These are phyloP conservation scores for Pestalotiopsis sp. DNA, from an alignment of 2,329 filamentous ascomycete genomes.

Conservation along the genomic window DNA sequence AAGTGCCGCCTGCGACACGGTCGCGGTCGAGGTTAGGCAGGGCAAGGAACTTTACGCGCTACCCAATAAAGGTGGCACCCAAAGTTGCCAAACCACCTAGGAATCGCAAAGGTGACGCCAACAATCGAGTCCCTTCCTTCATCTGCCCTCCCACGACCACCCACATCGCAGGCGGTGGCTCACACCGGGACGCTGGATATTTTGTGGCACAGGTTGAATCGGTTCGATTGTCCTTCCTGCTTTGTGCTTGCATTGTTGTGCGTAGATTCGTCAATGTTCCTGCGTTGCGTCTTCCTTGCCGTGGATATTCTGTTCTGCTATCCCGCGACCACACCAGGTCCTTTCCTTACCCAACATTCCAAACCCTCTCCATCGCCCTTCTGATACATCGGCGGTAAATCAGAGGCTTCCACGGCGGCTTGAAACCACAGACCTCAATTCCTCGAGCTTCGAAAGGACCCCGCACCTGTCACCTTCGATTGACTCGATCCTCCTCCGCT, in stretches of 20 bases:
- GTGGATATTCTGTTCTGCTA: neutral
- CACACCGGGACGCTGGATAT: neutral
- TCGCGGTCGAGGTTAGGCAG: neutral
- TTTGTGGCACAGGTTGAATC: neutral
- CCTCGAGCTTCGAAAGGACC: neutral
- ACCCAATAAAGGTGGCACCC: neutral
- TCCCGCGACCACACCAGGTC: neutral
- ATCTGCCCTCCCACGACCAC: neutral
- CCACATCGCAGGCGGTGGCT: neutral
- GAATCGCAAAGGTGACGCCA: neutral
- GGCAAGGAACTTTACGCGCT: slow-evolving; percentile 1
- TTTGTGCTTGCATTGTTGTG: neutral
- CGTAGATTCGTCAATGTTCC: neutral
- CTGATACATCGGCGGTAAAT: neutral
- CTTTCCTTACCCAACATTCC: neutral
- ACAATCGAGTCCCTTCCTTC: neutral
- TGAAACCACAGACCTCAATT: neutral
- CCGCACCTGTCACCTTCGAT: neutral
- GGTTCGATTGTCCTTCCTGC: neutral
- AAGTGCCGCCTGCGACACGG: neutral
- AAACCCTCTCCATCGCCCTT: neutral
- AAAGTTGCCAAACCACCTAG: neutral
- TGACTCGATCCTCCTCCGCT: neutral
- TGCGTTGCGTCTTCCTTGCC: neutral
- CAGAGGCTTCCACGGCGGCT: neutral